Evolutionary conservation across 2,329 filamentous ascomycete species (phyloP).

Genomic region (Colletotrichum aenigma): DNA sequence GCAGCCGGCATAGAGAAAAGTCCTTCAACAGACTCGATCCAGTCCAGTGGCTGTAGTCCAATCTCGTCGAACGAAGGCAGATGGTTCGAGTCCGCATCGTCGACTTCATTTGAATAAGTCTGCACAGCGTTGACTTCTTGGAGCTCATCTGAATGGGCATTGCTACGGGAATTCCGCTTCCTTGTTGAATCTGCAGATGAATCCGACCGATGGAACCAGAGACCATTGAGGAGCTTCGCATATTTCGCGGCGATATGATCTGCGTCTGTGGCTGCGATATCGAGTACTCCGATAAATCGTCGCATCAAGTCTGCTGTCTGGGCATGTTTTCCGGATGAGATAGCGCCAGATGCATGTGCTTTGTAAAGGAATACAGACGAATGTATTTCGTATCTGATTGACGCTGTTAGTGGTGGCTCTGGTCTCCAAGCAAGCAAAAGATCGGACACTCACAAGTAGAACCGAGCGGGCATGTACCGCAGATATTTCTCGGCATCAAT

Average conservation of each 20-base stretch:
- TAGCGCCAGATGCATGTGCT: background rate
- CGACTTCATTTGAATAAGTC: background rate
- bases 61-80: background rate
- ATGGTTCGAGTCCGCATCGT: background rate
- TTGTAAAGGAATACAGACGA: conserved; percentile 70
- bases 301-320: background rate
- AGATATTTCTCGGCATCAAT: conserved; percentile 61
- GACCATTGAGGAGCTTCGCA: background rate
- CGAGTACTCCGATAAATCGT: background rate
- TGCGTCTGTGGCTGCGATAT: background rate
- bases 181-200: background rate
- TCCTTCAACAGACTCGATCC: background rate
- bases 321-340: background rate
- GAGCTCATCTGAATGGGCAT: background rate
- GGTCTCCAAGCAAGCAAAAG: background rate
- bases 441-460: conserved; percentile 55
- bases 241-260: background rate
- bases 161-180: background rate
- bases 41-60: background rate
- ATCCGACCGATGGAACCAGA: background rate
- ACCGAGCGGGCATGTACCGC: conserved; percentile 68
- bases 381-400: conserved; percentile 47
- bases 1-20: background rate
- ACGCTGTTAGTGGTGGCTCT: background rate
- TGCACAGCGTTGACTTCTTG: background rate